Evolutionary conservation across 768 basidiomycete species (phyloP).

Genomic region (Lactifluus rugatus): DNA sequence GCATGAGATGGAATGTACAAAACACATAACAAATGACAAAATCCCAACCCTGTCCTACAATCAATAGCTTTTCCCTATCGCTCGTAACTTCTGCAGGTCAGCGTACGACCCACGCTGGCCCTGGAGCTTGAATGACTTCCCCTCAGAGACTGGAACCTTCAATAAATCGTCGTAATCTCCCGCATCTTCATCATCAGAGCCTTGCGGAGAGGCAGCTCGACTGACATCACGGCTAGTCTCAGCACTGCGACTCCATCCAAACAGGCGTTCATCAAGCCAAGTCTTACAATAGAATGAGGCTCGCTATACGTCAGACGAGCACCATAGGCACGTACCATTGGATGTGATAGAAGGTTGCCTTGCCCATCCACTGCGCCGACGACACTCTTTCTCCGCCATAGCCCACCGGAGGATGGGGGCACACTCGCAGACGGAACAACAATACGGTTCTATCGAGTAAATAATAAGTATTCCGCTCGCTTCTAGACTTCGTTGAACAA

Average conservation of each 20-base stretch:
- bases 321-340: slow-evolving; percentile 48
- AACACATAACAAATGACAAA: not conserved
- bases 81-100: slow-evolving; percentile 62
- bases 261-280: slow-evolving; percentile 87
- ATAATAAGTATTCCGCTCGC: not conserved
- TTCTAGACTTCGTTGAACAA: slow-evolving; percentile 13
- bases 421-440: slow-evolving; percentile 73
- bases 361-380: slow-evolving; percentile 72
- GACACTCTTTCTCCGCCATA: slow-evolving; percentile 69
- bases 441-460: slow-evolving; percentile 38
- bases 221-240: slow-evolving; percentile 45
- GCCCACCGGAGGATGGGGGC: slow-evolving; percentile 66
- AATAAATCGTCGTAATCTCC: slow-evolving; percentile 90
- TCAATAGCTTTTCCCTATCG: not conserved
- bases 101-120: slow-evolving; percentile 70
- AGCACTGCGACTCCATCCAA: slow-evolving; percentile 78
- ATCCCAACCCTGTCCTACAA: too few relatives aligned
- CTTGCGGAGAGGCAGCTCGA: slow-evolving; percentile 58
- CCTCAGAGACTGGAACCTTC: slow-evolving; percentile 24
- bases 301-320: not conserved
- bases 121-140: not conserved
- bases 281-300: slow-evolving; percentile 30
- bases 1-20: not conserved
- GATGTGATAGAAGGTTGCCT: slow-evolving; percentile 74
- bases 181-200: slow-evolving; percentile 76